Evolutionary conservation across 2,329 filamentous ascomycete species (phyloP), one percentile per base, ranked within the genome.

Genomic region (Alternaria tenuissima): DNA sequence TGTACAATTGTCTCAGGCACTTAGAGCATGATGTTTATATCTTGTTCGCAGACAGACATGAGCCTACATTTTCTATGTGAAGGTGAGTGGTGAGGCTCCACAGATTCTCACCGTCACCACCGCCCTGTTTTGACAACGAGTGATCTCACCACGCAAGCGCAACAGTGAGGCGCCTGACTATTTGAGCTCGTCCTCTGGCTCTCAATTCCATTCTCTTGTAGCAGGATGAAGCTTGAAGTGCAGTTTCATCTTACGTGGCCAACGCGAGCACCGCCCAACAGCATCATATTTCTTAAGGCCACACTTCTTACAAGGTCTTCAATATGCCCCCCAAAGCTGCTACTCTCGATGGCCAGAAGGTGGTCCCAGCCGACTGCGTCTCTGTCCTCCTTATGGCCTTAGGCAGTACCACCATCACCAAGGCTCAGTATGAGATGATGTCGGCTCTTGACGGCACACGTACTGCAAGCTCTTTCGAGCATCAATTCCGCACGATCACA

Each of bases 391-490:
- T 76, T 18, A 68, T 43, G 41, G 41, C 41, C 16, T n/a, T 43
- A 5, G 41, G 66, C 57, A 66, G 69, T 12, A 52, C 64, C 39
- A 66, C 16, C 4, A 66, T 62, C 6, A 61, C 58, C 20, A 68
- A 22, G 9, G 38, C 55, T 7, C 66, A 70, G n/a, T 73, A 70
- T 18, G 64, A 74, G 6, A 67, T 75, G 58, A 75, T 77, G 73
- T 61, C 49, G 6, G 63, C 74, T 0, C 52, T 77, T 5, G 72
- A 76, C 52, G 70, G 72, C 34, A 65, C 38, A 1, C 62, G 61
- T 4, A 75, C 74, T 1, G 65, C 70, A 1, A 61, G 36, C 16
- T 62, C 56, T 26, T 75, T 75, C 38, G 44, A 76, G 52, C 73
- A 77, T 41, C 55, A 69, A 18, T 72, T 77, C 48, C 71, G 72